Percentiles rank a stretch among this genome's conserved stretches.
phyloP scores from a whole-genome alignment of 2,329 filamentous ascomycete species.

The Pyricularia sp. region DNA sequence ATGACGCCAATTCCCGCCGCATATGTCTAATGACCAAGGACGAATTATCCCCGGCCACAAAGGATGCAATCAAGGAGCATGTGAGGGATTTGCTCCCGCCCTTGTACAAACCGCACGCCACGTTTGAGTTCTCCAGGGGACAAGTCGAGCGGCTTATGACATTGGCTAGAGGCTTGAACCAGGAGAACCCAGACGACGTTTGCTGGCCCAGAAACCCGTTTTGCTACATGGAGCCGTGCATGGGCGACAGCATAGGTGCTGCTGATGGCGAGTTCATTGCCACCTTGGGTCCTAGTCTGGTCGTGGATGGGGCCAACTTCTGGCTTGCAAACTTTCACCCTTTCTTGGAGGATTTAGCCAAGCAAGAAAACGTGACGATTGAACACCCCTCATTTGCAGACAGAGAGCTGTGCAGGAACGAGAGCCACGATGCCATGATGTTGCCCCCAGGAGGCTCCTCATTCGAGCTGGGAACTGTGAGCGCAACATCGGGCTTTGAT shows the following conservation, averaged over 20 bases:
- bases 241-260: constrained; percentile 32
- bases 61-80: constrained; percentile 25
- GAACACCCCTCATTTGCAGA: constrained; percentile 30
- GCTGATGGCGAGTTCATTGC: constrained; percentile 22
- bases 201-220: constrained; percentile 28
- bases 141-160: constrained; percentile 20
- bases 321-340: constrained; percentile 33
- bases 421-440: constrained; percentile 24
- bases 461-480: constrained; percentile 22
- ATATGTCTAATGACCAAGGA: constrained; percentile 27
- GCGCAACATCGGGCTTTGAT: constrained; percentile 27
- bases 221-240: constrained; percentile 26
- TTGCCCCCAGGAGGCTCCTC: constrained; percentile 2
- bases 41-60: constrained; percentile 21
- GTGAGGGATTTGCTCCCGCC: constrained; percentile 27
- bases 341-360: constrained; percentile 22
- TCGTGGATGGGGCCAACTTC: constrained; percentile 22
- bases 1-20: constrained; percentile 18
- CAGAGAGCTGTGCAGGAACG: constrained; percentile 19
- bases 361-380: constrained; percentile 15
- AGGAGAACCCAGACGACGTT: constrained; percentile 25
- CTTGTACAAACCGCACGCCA: constrained; percentile 15
- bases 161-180: constrained; percentile 26
- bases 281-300: constrained; percentile 27
- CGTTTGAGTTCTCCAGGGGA: constrained; percentile 25